phyloP scores from a whole-genome alignment of 192 early-diverging fungal genomes.

The Coemansia sp. region DNA sequence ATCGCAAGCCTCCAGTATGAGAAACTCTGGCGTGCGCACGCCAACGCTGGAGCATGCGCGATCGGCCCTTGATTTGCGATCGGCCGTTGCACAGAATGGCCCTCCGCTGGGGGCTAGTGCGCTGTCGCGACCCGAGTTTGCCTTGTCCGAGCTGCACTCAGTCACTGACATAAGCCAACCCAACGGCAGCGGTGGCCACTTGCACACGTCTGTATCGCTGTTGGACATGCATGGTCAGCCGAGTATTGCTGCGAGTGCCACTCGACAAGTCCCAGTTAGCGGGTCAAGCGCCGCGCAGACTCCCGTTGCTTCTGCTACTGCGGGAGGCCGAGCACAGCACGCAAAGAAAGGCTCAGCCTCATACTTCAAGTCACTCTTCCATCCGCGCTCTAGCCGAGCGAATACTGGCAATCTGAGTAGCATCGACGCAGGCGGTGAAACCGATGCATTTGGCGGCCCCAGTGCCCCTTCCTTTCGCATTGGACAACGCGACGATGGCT shows the following conservation, averaged over 20 bases:
- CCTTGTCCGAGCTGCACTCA: background rate
- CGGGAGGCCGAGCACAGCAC: constrained; percentile 16
- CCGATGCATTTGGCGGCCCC: constrained; percentile 11
- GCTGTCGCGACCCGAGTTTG: background rate
- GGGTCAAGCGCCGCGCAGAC: background rate
- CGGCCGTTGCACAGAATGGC: background rate
- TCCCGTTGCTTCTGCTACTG: background rate
- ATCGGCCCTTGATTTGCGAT: constrained; percentile 40
- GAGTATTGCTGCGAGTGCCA: background rate
- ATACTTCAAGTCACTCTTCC: constrained; percentile 52
- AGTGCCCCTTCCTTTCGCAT: constrained; percentile 22
- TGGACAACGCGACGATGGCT: constrained; percentile 22
- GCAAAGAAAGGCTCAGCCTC: constrained; percentile 48
- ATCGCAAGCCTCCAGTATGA: constrained; percentile 35
- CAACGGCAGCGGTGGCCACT: background rate
- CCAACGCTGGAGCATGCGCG: constrained; percentile 24
- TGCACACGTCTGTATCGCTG: constrained; percentile 1
- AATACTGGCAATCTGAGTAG: constrained; percentile 5
- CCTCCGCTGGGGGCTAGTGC: background rate
- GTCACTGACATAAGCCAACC: background rate
- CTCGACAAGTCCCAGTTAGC: background rate
- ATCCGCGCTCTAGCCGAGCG: constrained; percentile 36
- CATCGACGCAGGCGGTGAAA: constrained; percentile 9
- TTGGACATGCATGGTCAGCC: constrained; percentile 3
- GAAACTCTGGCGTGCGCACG: constrained; percentile 27